phyloP scores from a whole-genome alignment of 2,329 filamentous ascomycete genomes.

The Microdochium bolleyi region DNA sequence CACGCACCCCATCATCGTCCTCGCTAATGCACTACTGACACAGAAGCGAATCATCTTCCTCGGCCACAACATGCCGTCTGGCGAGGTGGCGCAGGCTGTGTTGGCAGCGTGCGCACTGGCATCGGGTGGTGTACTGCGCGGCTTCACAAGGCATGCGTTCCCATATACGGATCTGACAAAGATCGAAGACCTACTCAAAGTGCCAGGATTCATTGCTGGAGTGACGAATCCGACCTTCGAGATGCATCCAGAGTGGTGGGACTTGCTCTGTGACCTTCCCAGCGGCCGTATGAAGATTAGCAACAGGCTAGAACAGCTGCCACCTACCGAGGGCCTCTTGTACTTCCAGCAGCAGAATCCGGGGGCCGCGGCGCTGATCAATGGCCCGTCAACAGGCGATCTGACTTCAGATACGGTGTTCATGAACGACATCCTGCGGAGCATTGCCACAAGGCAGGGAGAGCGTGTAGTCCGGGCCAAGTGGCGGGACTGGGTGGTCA shows the following conservation, averaged over 20 bases:
- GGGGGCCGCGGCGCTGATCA: constrained; percentile 40
- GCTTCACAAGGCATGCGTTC: constrained; percentile 93
- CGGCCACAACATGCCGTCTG: constrained; percentile 89
- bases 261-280: constrained; percentile 86
- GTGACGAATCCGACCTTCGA: constrained; percentile 97
- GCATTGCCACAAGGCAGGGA: constrained; percentile 78
- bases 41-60: constrained; percentile 96
- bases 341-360: constrained; percentile 82
- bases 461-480: constrained; percentile 86
- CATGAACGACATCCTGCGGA: constrained; percentile 77
- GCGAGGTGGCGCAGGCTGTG: constrained; percentile 95
- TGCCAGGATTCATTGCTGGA: constrained; percentile 94
- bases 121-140: constrained; percentile 83
- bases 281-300: constrained; percentile 93
- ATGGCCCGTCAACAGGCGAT: constrained; percentile 38
- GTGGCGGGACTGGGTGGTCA: constrained; percentile 90
- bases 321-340: constrained; percentile 72
- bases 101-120: constrained; percentile 91
- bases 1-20: constrained; percentile 90
- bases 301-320: constrained; percentile 72
- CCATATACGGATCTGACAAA: constrained; percentile 98
- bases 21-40: constrained; percentile 89
- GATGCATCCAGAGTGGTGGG: constrained; percentile 96
- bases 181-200: constrained; percentile 90
- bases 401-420: constrained; percentile 82